Percentiles rank a stretch among this genome's conserved stretches.
These are phyloP conservation scores for Aphanomyces euteiches DNA, from an alignment of 352 stramenopile genomes.

Conservation along the genomic window DNA sequence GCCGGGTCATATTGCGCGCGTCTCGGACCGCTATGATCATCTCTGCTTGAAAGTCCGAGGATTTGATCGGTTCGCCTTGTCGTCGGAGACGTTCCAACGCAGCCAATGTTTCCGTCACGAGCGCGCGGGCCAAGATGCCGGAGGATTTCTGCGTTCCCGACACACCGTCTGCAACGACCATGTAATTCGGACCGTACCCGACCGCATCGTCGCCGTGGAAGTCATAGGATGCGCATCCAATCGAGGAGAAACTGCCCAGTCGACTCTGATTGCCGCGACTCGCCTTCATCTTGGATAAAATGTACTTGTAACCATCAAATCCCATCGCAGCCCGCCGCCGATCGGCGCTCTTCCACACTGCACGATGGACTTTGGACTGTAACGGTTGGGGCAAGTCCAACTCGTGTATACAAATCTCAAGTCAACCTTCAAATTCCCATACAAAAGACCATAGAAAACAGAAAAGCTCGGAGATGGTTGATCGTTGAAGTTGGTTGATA, in stretches of 20 bases:
- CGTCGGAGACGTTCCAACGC: conserved; percentile 69
- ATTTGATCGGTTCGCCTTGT: conserved; percentile 42
- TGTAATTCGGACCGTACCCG: conserved; percentile 78
- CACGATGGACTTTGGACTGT: neutral
- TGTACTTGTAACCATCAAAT: conserved; percentile 29
- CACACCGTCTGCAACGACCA: conserved; percentile 82
- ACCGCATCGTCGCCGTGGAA: conserved; percentile 85
- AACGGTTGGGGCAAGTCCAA: neutral
- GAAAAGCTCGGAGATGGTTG: neutral
- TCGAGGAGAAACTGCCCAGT: conserved; percentile 55
- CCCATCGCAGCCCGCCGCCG: neutral
- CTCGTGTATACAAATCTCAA: neutral
- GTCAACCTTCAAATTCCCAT: neutral
- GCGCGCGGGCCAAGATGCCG: conserved; percentile 67
- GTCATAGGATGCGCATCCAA: conserved; percentile 66
- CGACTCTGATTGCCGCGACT: conserved; percentile 30
- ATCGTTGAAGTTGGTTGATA: no score
- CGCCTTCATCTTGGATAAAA: conserved; percentile 28
- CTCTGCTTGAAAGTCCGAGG: conserved; percentile 55
- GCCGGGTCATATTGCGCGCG: conserved; percentile 63
- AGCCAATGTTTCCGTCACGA: conserved; percentile 72
- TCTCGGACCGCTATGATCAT: conserved; percentile 71
- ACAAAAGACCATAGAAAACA: neutral
- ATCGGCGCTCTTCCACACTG: no score
- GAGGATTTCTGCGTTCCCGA: conserved; percentile 83